These are phyloP conservation scores for Aspergillus sp. DNA, from an alignment of 2,329 filamentous ascomycete species.

Conservation along the genomic window DNA sequence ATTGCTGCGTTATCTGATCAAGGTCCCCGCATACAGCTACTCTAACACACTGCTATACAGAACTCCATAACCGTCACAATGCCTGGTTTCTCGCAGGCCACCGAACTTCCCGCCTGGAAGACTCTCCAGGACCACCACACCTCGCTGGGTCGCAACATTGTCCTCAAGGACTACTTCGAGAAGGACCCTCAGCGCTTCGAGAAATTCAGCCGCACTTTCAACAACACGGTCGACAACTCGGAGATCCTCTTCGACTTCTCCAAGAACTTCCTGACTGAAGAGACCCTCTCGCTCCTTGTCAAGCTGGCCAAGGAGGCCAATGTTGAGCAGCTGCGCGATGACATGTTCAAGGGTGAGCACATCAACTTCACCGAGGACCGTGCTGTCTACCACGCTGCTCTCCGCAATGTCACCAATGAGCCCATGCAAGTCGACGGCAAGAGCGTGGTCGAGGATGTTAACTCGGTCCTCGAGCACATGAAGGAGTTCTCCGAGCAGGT, in stretches of 20 bases:
- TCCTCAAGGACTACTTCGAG: constrained; percentile 87
- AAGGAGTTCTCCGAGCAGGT: constrained; percentile 96
- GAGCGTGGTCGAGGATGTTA: constrained; percentile 91
- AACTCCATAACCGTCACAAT: constrained; percentile 19
- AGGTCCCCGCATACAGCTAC: too few species aligned
- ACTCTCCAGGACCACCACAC: constrained; percentile 87
- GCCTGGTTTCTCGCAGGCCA: constrained; percentile 60
- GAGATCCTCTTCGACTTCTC: constrained; percentile 97
- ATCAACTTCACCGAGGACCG: constrained; percentile 99
- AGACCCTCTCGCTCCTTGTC: constrained; percentile 78
- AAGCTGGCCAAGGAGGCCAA: constrained; percentile 88
- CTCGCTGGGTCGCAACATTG: constrained; percentile 76
- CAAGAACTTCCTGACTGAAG: constrained; percentile 96
- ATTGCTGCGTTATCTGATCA: too few species aligned
- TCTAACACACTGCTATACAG: neutral
- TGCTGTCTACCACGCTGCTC: constrained; percentile 89
- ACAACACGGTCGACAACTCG: constrained; percentile 66
- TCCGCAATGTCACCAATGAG: constrained; percentile 83
- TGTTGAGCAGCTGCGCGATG: constrained; percentile 87
- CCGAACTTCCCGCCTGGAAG: constrained; percentile 78
- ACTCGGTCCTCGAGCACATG: constrained; percentile 90
- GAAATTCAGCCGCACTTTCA: constrained; percentile 82
- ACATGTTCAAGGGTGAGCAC: constrained; percentile 95
- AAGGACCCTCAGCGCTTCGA: constrained; percentile 81
- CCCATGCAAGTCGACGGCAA: constrained; percentile 77